These are phyloP conservation scores for Acorus gramineus DNA, from an alignment of 106 monocot species.

Conservation along the genomic window DNA sequence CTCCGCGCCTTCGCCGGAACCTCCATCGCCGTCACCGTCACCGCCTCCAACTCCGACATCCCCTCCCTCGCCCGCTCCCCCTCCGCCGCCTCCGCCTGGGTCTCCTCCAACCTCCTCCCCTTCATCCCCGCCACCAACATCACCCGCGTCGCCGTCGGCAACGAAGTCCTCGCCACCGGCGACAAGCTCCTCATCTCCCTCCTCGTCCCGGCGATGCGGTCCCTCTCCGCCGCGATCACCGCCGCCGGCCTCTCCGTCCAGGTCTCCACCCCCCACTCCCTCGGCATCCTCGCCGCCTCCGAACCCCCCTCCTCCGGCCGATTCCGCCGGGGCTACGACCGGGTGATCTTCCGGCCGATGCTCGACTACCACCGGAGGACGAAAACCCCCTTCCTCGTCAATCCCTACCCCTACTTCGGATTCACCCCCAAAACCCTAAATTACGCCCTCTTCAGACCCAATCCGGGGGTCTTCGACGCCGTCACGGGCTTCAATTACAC, in stretches of 20 bases:
- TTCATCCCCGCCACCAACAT: constrained; percentile 79
- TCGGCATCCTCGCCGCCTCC: constrained; percentile 58
- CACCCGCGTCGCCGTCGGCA: constrained; percentile 61
- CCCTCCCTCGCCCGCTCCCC: constrained; percentile 32
- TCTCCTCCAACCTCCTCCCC: constrained; percentile 54
- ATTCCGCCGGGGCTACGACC: constrained; percentile 56
- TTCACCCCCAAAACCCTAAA: constrained; percentile 37
- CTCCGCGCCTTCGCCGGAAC: constrained; percentile 75
- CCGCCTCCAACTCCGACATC: constrained; percentile 60
- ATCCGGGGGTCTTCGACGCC: constrained; percentile 42
- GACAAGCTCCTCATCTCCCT: constrained; percentile 48
- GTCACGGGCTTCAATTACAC: constrained; percentile 61
- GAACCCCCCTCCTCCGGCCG: constrained; percentile 57
- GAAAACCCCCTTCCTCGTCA: constrained; percentile 64
- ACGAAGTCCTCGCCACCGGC: constrained; percentile 59
- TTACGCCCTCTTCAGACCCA: constrained; percentile 75
- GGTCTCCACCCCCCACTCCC: constrained; percentile 82
- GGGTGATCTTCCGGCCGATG: constrained; percentile 46
- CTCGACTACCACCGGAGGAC: constrained; percentile 58
- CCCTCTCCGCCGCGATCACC: constrained; percentile 42
- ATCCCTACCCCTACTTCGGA: constrained; percentile 93
- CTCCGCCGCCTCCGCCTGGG: constrained; percentile 41
- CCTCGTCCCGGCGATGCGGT: constrained; percentile 78
- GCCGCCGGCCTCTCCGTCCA: constrained; percentile 28
- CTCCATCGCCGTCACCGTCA: constrained; percentile 48